These are phyloP conservation scores for Urochloa ruziziensis DNA, from an alignment of 176 grass and related monocot genomes.

Conservation along the genomic window DNA sequence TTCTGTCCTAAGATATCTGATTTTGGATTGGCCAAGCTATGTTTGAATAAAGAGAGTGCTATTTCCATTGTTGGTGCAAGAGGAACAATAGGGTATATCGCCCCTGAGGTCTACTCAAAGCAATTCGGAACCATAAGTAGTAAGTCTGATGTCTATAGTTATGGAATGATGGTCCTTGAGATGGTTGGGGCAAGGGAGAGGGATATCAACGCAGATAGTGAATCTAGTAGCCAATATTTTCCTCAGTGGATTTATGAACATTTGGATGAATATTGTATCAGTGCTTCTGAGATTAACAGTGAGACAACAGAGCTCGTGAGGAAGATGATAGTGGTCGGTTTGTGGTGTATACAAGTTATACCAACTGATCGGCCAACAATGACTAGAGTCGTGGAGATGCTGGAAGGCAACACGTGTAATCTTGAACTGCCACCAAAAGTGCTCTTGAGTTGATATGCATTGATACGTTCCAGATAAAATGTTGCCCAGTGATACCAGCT, in stretches of 20 bases:
- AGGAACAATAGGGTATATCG: constrained; percentile 37
- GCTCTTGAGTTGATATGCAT: background rate
- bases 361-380: constrained; percentile 37
- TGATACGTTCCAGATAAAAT: background rate
- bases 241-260: constrained; percentile 38
- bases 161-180: constrained; percentile 48
- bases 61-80: constrained; percentile 28
- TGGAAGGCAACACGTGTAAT: constrained; percentile 18
- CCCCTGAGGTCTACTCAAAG: constrained; percentile 28
- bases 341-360: constrained; percentile 57
- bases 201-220: background rate
- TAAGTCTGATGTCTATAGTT: constrained; percentile 42
- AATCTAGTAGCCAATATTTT: constrained; percentile 38
- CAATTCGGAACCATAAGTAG: constrained; percentile 23
- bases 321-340: constrained; percentile 45
- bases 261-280: constrained; percentile 1
- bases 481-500: background rate
- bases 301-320: constrained; percentile 28
- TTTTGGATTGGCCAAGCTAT: constrained; percentile 25
- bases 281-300: constrained; percentile 6
- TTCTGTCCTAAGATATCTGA: constrained; percentile 25
- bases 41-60: background rate
- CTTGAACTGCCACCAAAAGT: constrained; percentile 33
- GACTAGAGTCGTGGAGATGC: constrained; percentile 53
- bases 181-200: constrained; percentile 38